phyloP scores from a whole-genome alignment of 2,329 filamentous ascomycete genomes.

The Epichloe uncinata region DNA sequence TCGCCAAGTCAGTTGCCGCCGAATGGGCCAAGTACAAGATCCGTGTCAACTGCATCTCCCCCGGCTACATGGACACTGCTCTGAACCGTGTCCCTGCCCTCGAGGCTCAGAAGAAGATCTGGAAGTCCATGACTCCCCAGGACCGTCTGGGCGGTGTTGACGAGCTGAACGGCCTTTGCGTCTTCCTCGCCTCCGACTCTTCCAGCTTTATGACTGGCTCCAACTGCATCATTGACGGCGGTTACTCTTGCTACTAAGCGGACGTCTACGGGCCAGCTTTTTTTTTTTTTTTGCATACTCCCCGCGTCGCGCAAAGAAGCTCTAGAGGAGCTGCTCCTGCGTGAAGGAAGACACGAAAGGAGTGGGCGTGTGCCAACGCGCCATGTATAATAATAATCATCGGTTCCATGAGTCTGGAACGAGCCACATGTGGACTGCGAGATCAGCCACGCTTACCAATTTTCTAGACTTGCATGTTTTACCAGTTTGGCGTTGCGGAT shows the following conservation, averaged over 20 bases:
- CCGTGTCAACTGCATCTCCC: constrained; percentile 73
- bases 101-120: constrained; percentile 72
- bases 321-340: background rate
- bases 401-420: background rate
- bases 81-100: constrained; percentile 66
- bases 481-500: constrained; percentile 1
- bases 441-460: background rate
- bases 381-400: background rate
- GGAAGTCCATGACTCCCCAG: constrained; percentile 62
- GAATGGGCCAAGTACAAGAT: constrained; percentile 76
- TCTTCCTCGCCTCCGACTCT: constrained; percentile 62
- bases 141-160: constrained; percentile 58
- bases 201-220: constrained; percentile 66
- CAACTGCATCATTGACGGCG: constrained; percentile 59
- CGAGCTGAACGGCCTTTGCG: constrained; percentile 64
- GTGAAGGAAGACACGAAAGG: background rate
- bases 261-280: background rate
- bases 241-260: constrained; percentile 50
- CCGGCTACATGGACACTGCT: constrained; percentile 78
- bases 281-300: background rate
- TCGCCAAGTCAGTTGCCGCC: constrained; percentile 67
- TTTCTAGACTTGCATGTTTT: background rate
- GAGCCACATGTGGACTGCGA: background rate
- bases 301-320: background rate
- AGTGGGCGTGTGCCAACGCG: background rate